Percentiles rank a stretch among this genome's conserved stretches.
phyloP scores from a whole-genome alignment of 2,329 filamentous ascomycete genomes.

The Fusarium marasasianum region DNA sequence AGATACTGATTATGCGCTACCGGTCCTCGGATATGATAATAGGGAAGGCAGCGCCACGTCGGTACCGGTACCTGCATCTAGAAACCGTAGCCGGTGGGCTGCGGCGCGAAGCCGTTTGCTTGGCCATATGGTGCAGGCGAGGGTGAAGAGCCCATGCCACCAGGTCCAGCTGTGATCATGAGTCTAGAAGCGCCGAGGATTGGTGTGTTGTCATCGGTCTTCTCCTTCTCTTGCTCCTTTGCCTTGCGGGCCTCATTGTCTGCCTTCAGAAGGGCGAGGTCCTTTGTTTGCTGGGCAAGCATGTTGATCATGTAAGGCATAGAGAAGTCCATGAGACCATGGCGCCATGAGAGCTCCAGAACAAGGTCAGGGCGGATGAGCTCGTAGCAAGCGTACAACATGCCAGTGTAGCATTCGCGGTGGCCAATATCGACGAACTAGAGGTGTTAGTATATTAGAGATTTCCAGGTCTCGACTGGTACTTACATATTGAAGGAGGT shows the following conservation, averaged over 20 bases:
- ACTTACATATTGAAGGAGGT: slow-evolving; percentile 96
- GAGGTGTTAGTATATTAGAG: slow-evolving; percentile 44
- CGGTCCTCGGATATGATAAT: slow-evolving; percentile 10
- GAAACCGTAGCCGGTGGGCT: slow-evolving; percentile 81
- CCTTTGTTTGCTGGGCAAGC: slow-evolving; percentile 87
- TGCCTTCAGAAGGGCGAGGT: slow-evolving; percentile 85
- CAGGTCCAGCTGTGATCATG: slow-evolving; percentile 94
- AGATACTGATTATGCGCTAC: slow-evolving; percentile 8
- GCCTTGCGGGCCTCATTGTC: slow-evolving; percentile 96
- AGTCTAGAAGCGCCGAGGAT: slow-evolving; percentile 89
- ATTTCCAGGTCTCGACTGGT: not conserved
- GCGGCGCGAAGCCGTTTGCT: slow-evolving; percentile 87
- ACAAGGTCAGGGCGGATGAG: slow-evolving; percentile 93
- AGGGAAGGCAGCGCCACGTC: slow-evolving; percentile 41
- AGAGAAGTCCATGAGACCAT: slow-evolving; percentile 93
- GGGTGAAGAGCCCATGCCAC: slow-evolving; percentile 52
- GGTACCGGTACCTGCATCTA: slow-evolving; percentile 53
- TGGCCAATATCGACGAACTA: slow-evolving; percentile 99
- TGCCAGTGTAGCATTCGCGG: slow-evolving; percentile 99
- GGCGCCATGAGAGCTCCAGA: slow-evolving; percentile 96
- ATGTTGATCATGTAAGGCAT: slow-evolving; percentile 99
- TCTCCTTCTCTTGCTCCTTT: slow-evolving; percentile 75
- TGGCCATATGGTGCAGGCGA: slow-evolving; percentile 77
- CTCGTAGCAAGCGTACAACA: slow-evolving; percentile 98
- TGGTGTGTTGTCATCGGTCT: slow-evolving; percentile 91